Conservation (phyloP, 129 eudicot species). For the Oenanthe sinensis region DNA sequence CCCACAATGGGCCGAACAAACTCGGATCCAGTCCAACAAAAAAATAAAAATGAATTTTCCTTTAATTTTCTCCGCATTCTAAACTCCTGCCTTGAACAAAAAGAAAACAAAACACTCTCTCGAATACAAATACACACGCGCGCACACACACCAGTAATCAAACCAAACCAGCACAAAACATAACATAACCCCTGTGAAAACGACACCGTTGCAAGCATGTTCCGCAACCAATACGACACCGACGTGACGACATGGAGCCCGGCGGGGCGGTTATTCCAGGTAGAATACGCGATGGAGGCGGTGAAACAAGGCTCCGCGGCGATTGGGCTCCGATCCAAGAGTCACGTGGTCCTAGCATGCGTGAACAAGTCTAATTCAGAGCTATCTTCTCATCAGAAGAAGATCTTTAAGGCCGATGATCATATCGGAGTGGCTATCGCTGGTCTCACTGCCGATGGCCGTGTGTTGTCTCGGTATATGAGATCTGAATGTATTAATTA, state of each 20-base stretch:
- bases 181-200: neutral
- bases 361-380: conserved; percentile 91
- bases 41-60: neutral
- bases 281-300: conserved; percentile 99
- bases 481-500: conserved; percentile 80
- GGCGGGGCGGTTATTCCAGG: conserved; percentile 86
- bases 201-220: conserved; percentile 30
- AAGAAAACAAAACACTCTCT: neutral
- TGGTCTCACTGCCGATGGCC: conserved; percentile 95
- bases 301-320: conserved; percentile 99
- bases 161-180: no score
- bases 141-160: neutral
- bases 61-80: neutral
- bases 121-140: neutral
- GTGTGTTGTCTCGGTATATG: conserved; percentile 90
- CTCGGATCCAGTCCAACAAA: neutral
- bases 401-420: conserved; percentile 95
- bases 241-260: conserved; percentile 80
- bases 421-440: conserved; percentile 99
- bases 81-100: neutral
- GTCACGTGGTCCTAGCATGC: conserved; percentile 77
- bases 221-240: conserved; percentile 64
- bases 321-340: conserved; percentile 92
- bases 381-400: conserved; percentile 91
- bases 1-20: neutral